Percentiles rank a stretch among this genome's conserved stretches.
Evolutionary conservation across 1,284 basidiomycete genomes (phyloP).

Genomic region (Mycena citricolor): DNA sequence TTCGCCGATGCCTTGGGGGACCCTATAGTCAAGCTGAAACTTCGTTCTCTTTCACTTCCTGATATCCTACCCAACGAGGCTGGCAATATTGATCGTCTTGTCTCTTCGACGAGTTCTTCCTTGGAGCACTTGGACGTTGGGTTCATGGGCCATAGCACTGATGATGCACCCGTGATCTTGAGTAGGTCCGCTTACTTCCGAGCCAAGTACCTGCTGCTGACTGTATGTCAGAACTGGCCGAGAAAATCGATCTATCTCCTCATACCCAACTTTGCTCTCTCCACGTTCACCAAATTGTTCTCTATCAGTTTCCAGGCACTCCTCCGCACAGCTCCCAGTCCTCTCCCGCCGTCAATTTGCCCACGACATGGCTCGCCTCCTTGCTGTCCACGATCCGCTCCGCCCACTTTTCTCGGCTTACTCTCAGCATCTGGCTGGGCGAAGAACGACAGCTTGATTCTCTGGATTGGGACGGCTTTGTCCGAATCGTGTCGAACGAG

Average conservation of each 20-base stretch:
- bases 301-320: conserved; percentile 30
- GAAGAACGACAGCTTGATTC: conserved; percentile 29
- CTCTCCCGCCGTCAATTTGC: conserved; percentile 18
- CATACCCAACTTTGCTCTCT: conserved; percentile 24
- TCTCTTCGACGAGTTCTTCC: conserved; percentile 26
- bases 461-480: conserved; percentile 30
- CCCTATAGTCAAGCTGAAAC: conserved; percentile 15
- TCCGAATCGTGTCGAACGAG: conserved; percentile 12
- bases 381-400: conserved; percentile 27
- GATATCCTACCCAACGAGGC: conserved; percentile 32
- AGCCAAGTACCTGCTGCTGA: not conserved
- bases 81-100: conserved; percentile 22
- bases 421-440: conserved; percentile 33
- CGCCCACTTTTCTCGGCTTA: conserved; percentile 16
- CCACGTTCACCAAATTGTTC: conserved; percentile 29
- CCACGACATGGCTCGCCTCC: conserved; percentile 28
- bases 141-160: conserved; percentile 24
- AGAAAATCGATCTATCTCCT: conserved; percentile 20
- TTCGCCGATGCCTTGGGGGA: conserved; percentile 20
- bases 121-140: conserved; percentile 32
- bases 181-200: conserved; percentile 8
- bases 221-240: conserved; percentile 12
- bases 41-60: conserved; percentile 27
- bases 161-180: conserved; percentile 15
- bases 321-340: conserved; percentile 10